Conservation (phyloP, 257 asterid genomes). For the Thymus mandschuricus region DNA sequence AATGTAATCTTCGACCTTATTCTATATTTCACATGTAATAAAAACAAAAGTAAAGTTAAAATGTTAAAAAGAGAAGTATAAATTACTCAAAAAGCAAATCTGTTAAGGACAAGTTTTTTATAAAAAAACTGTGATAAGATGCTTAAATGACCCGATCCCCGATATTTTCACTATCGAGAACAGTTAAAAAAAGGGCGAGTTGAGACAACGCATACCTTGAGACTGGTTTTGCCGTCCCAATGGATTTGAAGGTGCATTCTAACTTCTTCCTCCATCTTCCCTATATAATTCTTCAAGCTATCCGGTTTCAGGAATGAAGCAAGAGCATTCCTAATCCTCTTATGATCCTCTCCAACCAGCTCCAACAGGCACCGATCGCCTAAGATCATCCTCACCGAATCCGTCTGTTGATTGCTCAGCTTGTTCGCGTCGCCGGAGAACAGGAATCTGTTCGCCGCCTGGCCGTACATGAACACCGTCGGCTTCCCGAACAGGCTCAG, state of each 20-base stretch:
- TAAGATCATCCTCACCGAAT: slow-evolving; percentile 58
- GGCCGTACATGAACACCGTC: slow-evolving; percentile 67
- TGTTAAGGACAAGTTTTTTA: too few species aligned
- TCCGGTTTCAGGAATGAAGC: slow-evolving; percentile 69
- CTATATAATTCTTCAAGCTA: slow-evolving; percentile 60
- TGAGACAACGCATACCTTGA: slow-evolving; percentile 39
- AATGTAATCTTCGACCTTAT: too few species aligned
- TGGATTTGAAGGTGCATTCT: slow-evolving; percentile 47
- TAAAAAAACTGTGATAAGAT: too few species aligned
- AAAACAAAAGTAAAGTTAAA: too few species aligned
- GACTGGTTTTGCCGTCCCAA: slow-evolving; percentile 63
- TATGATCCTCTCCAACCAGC: slow-evolving; percentile 69
- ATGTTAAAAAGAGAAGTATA: too few species aligned
- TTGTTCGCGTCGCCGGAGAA: slow-evolving; percentile 50
- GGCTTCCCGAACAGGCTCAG: slow-evolving; percentile 75
- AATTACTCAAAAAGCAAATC: too few species aligned
- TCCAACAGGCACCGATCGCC: slow-evolving; percentile 64
- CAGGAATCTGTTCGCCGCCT: slow-evolving; percentile 75
- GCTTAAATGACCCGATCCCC: too few species aligned
- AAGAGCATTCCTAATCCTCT: slow-evolving; percentile 60
- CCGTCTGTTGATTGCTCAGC: slow-evolving; percentile 55
- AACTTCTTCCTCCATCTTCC: slow-evolving; percentile 64
- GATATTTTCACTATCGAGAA: too few species aligned
- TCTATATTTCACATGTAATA: too few species aligned
- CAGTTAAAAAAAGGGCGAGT: too few species aligned